Base-by-base conservation (phyloP, 2,329 filamentous ascomycete genomes). In the Exophiala dermatitidis region DNA sequence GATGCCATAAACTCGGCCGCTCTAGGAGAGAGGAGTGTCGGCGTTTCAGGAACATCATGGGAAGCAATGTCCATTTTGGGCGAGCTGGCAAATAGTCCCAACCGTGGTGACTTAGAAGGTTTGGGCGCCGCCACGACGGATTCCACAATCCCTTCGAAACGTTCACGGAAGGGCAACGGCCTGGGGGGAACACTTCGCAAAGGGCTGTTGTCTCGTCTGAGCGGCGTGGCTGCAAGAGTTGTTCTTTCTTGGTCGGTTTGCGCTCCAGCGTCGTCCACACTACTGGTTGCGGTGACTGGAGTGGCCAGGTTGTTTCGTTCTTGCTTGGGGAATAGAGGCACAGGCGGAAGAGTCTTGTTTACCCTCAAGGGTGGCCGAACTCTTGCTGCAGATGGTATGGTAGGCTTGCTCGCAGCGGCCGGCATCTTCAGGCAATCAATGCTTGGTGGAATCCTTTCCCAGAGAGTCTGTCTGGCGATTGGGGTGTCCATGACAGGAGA, bases 21-120 rank as follows among this genome's bases (percentile, higher is more conserved):
- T 40, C 72, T 65, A 2, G 74, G 74, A 2, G 74, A 76, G 48
- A 76, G 71, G 6, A 75, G 50, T 2, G 67, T 70, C 9, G 67
- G 65, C 2, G 65, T 66, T 30, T 66, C 62, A 3, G 71, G 68
- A 7, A 64, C 59, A 54, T 72, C 69, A 38, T 70, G 67, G 57
- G 68, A 66, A 45, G 71, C 69, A 3, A 70, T 57, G 53, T 71
- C 68, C 53, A 69, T 68, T 36, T 68, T 64, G 4, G 65, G 61
- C 9, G 69, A 64, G 46, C 28, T 49, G 6, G 54, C 53, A 28
- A 51, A 38, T 8, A 57, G n/a, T 43, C 57, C 57, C 12, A 6
- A 62, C 61, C 49, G 64, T 62, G 52, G 56, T 62, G 33, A 62
- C 58, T 36, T 62, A 56, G 56, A 58, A 57, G 49, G 61, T 49